Base-by-base conservation (phyloP, 225 moss, liverwort and hornwort species). In the Polytrichum formosum region DNA sequence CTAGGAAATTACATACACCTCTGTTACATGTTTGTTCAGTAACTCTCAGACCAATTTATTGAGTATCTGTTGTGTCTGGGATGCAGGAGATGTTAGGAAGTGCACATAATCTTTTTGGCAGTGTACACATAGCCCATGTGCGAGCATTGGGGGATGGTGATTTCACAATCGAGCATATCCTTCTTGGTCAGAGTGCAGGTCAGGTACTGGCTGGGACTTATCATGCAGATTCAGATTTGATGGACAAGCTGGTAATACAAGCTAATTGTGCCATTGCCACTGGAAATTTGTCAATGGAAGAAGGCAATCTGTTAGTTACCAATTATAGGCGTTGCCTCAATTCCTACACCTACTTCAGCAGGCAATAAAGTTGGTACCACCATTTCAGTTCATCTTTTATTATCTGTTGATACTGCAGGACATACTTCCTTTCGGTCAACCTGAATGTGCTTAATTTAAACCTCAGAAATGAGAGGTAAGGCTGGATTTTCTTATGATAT, bases 41-140 rank as follows among this genome's bases (percentile, higher is more conserved):
- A 16, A 2, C 13, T 37, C 13, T 10, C 16, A 46, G 13, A 46
- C 16, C 46, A 46, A 46, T 46, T 46, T 16, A 46, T 46, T 46
- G 46, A 46, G 16, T 16, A 46, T 16, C 3, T 16, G 13, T 13
- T 46, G 46, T 46, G 35, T 10, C 13, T 46, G 3, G 67, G 53
- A 26, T 79, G 63, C 85, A 93, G 91, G 94, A 94, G 74, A 86
- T 77, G 68, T 70, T 94, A 53, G 94, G 92, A 70, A 92, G 92
- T 66, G 85, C 88, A 17, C 94, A 94, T 80, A 94, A 94, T 70
- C 68, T 92, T 28, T 94, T 94, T 78, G 94, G 94, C 26, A 79
- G 79, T 65, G 86, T 90, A 53, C 90, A 94, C 77, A 80, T 92
- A 55, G 83, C 72, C 56, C 73, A 88, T 74, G 70, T 83, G 73